phyloP scores from a whole-genome alignment of 2,329 filamentous ascomycete species.

The Pseudocercospora cruenta region DNA sequence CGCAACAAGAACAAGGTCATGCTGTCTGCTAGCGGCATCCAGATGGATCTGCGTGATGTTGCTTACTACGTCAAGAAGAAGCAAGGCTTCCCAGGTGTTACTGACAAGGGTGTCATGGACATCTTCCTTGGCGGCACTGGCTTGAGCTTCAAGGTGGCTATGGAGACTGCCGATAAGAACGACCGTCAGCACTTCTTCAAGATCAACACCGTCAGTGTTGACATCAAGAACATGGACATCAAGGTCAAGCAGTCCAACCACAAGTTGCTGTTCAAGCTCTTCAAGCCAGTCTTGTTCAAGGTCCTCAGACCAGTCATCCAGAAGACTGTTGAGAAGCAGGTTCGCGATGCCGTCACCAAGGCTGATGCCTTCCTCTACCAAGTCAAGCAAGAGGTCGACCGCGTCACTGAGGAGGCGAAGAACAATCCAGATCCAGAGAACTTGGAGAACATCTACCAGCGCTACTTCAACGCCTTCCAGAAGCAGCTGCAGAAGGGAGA shows the following conservation, averaged over 20 bases:
- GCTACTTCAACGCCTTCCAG: conserved; percentile 77
- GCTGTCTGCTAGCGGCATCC: conserved; percentile 83
- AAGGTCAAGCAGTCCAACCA: conserved; percentile 94
- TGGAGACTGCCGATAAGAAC: conserved; percentile 75
- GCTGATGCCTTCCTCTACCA: conserved; percentile 73
- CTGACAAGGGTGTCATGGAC: conserved; percentile 85
- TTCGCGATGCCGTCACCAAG: conserved; percentile 79
- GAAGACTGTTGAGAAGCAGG: conserved; percentile 85
- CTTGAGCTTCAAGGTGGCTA: conserved; percentile 87
- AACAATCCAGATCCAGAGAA: conserved; percentile 69
- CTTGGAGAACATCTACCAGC: conserved; percentile 80
- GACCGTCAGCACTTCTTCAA: conserved; percentile 90
- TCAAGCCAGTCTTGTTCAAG: conserved; percentile 86
- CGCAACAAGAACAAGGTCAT: conserved; percentile 83
- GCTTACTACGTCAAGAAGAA: conserved; percentile 96
- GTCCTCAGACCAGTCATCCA: conserved; percentile 81
- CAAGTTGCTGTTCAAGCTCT: conserved; percentile 82
- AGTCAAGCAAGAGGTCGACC: conserved; percentile 81
- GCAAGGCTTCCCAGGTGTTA: conserved; percentile 85
- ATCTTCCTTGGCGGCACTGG: conserved; percentile 85
- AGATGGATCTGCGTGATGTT: conserved; percentile 87
- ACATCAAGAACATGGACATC: conserved; percentile 55
- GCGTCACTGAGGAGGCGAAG: conserved; percentile 67
- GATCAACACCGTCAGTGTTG: conserved; percentile 69
- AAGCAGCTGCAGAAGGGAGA: conserved; percentile 74